Evolutionary conservation across 495 filamentous ascomycete species (phyloP).

Genomic region (Pyrenopolyporus hunteri): DNA sequence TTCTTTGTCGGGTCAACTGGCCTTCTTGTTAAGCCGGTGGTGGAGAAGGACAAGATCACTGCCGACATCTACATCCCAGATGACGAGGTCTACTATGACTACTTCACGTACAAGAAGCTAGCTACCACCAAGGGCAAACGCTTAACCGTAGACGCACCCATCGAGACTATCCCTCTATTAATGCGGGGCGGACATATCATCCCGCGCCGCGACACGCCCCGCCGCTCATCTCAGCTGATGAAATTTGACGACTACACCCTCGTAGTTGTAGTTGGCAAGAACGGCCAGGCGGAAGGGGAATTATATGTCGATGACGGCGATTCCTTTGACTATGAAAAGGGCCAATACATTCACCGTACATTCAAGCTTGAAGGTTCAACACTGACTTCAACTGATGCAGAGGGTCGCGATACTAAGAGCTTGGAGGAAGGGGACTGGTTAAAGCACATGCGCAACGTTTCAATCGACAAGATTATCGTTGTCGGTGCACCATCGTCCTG

Average conservation of each 20-base stretch:
- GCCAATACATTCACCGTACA: slow-evolving; percentile 82
- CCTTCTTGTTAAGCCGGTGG: slow-evolving; percentile 86
- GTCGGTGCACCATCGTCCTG: slow-evolving; percentile 77
- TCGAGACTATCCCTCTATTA: slow-evolving; percentile 84
- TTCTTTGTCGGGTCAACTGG: slow-evolving; percentile 88
- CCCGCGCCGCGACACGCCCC: slow-evolving; percentile 83
- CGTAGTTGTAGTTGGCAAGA: slow-evolving; percentile 73
- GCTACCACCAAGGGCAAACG: slow-evolving; percentile 67
- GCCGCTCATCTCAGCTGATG: slow-evolving; percentile 87
- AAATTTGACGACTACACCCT: slow-evolving; percentile 93
- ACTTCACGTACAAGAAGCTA: slow-evolving; percentile 82
- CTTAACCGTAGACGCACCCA: slow-evolving; percentile 72
- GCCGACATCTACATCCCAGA: slow-evolving; percentile 87
- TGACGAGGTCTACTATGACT: slow-evolving; percentile 88
- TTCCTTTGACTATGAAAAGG: slow-evolving; percentile 83
- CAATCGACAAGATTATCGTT: slow-evolving; percentile 81
- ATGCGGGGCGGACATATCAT: slow-evolving; percentile 94
- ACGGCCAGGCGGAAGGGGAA: slow-evolving; percentile 75
- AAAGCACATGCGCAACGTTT: slow-evolving; percentile 75
- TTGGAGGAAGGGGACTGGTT: slow-evolving; percentile 74
- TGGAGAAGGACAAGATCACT: slow-evolving; percentile 71
- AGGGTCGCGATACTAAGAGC: slow-evolving; percentile 59
- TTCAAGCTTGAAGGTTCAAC: slow-evolving; percentile 66
- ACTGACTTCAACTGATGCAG: slow-evolving; percentile 57
- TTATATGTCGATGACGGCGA: slow-evolving; percentile 95